These are phyloP conservation scores for Schrenkiella parvula DNA, from an alignment of 345 rosid genomes.

Conservation along the genomic window DNA sequence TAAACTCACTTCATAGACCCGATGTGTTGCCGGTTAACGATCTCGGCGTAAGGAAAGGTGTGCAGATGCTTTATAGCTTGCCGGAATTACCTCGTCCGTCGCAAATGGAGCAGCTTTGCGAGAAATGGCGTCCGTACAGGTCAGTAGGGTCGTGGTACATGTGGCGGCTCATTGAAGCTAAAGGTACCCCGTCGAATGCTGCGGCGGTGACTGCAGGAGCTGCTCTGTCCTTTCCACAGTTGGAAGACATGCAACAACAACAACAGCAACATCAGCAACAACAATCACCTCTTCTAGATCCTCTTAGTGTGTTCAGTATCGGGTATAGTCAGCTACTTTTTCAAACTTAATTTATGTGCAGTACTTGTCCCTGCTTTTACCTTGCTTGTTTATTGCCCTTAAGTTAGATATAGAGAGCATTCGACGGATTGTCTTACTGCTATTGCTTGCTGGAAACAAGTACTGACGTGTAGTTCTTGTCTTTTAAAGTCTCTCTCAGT, in stretches of 20 bases:
- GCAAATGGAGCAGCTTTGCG: constrained; percentile 83
- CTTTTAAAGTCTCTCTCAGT: background rate
- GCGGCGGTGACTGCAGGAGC: constrained; percentile 50
- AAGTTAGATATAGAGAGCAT: background rate
- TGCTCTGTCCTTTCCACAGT: constrained; percentile 48
- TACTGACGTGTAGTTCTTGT: background rate
- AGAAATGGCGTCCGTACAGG: constrained; percentile 96
- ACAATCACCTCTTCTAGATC: constrained; percentile 69
- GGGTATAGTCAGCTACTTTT: constrained; percentile 50
- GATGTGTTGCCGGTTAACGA: constrained; percentile 94
- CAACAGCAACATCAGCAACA: constrained; percentile 48
- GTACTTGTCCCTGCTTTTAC: constrained; percentile 6
- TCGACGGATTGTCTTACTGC: background rate
- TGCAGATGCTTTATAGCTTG: constrained; percentile 69
- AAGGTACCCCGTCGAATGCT: constrained; percentile 62
- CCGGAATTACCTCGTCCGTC: constrained; percentile 91
- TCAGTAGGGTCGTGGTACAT: constrained; percentile 93
- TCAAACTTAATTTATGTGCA: constrained; percentile 13
- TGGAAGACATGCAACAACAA: constrained; percentile 41
- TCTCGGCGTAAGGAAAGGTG: constrained; percentile 85
- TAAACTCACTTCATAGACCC: constrained; percentile 89
- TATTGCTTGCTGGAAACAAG: background rate
- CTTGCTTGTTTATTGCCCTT: background rate
- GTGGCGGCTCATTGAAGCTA: constrained; percentile 80
- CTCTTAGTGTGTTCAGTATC: constrained; percentile 79